Evolutionary conservation across 192 early-diverging fungal species (phyloP), one percentile per base, ranked within the genome.

Genomic region (Obelidium mucronatum): DNA sequence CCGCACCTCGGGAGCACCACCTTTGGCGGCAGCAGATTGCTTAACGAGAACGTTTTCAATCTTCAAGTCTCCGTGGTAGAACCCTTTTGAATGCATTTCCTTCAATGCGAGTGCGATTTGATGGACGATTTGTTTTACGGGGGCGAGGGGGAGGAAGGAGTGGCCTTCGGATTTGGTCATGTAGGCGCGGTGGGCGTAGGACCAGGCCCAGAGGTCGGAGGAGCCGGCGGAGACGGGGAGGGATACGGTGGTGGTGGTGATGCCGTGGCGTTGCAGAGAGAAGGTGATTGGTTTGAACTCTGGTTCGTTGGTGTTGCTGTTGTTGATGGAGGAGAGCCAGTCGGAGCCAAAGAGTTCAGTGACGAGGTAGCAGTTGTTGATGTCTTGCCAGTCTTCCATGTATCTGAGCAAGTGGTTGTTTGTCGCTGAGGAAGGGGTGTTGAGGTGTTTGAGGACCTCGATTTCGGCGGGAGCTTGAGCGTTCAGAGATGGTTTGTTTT

Each of bases 1-100:
- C n/a, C 76, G 65, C 34, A 28, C 31, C 17, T 4, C 2, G 30
- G 22, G 28, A 56, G 36, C 66, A 30, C 15, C 15, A 37, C 24
- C 39, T n/a, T n/a, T n/a, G 37, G 44, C 42, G 48, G 17, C 26
- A 17, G 19, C 56, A 0, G 33, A 28, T 40, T 15, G 8, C 30
- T 34, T 13, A n/a, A 70, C 56, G 30, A 90, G 75, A 37, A 90
- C 79, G 75, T 90, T 90, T 74, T 90, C 87, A 65, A 90, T 84
- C 76, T 90, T 90, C 75, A 88, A 78, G 71, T 89, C 88, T 22
- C 86, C 78, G 70, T 90, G 88, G n/a, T 83, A 84, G 30, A 88
- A 62, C 30, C 82, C 81, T 8, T 76, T 67, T 36, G 66, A 11
- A 69, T 90, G 82, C 55, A 90, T 66, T 64, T 87, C 70, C 31